Percentiles rank a stretch among this genome's conserved stretches.
phyloP scores from a whole-genome alignment of 2,329 filamentous ascomycete species.

The Colletotrichum paranaense region DNA sequence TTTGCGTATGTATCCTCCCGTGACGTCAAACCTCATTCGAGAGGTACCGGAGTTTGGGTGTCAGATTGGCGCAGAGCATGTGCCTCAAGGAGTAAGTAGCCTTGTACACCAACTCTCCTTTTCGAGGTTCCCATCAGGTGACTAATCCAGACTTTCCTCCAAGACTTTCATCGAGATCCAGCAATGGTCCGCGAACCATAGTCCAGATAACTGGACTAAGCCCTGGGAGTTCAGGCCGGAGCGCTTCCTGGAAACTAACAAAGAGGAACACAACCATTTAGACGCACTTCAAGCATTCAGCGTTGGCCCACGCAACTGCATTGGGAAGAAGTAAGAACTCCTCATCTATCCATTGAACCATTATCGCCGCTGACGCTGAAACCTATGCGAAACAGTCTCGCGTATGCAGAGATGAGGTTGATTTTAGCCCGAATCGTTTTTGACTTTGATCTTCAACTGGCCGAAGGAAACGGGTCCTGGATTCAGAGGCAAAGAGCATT shows the following conservation, averaged over 20 bases:
- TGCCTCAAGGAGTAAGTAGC: constrained; percentile 48
- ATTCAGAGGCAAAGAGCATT: background rate
- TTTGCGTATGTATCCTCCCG: constrained; percentile 50
- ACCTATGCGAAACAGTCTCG: background rate
- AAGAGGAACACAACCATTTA: background rate
- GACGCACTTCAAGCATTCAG: constrained; percentile 18
- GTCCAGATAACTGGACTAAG: constrained; percentile 47
- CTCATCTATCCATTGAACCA: constrained; percentile 48
- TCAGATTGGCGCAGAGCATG: constrained; percentile 41
- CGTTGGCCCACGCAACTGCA: constrained; percentile 24
- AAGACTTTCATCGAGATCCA: constrained; percentile 27
- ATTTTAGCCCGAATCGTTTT: constrained; percentile 18
- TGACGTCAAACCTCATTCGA: constrained; percentile 39
- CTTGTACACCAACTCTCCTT: background rate
- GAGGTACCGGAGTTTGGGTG: constrained; percentile 45
- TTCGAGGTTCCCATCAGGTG: background rate
- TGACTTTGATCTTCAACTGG: constrained; percentile 1
- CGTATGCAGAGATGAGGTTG: constrained; percentile 27
- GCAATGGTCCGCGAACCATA: constrained; percentile 17
- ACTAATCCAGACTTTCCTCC: background rate
- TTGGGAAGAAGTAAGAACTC: constrained; percentile 41
- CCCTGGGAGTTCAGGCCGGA: constrained; percentile 26
- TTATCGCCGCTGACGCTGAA: background rate
- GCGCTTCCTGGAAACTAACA: background rate
- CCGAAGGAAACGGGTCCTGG: background rate